Conservation (phyloP, 352 stramenopile species). For the Plasmopara muralis region DNA sequence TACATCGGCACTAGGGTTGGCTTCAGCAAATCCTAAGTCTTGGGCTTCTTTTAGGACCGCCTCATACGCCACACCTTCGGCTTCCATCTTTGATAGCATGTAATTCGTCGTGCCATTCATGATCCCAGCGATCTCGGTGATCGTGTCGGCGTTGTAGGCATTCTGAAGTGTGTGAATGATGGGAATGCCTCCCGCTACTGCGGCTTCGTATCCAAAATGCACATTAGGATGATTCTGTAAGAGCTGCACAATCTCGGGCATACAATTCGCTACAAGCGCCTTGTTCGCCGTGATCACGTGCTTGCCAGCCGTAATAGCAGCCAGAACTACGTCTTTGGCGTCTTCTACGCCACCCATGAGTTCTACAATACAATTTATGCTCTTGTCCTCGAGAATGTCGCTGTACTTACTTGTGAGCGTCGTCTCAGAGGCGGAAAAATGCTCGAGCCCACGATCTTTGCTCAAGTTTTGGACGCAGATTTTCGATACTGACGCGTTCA, state of each 20-base stretch:
- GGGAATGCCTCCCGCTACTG: conserved; percentile 94
- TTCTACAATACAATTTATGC: conserved; percentile 95
- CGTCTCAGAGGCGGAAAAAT: conserved; percentile 39
- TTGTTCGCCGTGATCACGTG: conserved; percentile 98
- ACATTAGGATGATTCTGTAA: conserved; percentile 71
- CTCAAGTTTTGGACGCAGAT: conserved; percentile 80
- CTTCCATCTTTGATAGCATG: conserved; percentile 97
- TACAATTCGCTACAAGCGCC: conserved; percentile 91
- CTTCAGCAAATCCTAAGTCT: conserved; percentile 89
- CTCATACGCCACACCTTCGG: conserved; percentile 88
- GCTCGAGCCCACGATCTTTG: conserved; percentile 65
- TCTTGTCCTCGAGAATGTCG: conserved; percentile 88
- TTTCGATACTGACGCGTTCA: conserved; percentile 76
- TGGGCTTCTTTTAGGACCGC: conserved; percentile 91
- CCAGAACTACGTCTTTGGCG: conserved; percentile 91
- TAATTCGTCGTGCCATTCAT: conserved; percentile 98
- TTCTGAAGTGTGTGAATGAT: conserved; percentile 95
- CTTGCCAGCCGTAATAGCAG: conserved; percentile 86
- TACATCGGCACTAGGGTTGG: conserved; percentile 93
- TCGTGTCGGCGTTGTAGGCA: conserved; percentile 89
- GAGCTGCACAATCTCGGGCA: conserved; percentile 87
- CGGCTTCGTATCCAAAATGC: conserved; percentile 93
- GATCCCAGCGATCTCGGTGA: conserved; percentile 92
- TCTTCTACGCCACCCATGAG: conserved; percentile 94
- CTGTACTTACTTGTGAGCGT: conserved; percentile 62